Evolutionary conservation across 2,329 filamentous ascomycete genomes (phyloP), one percentile per base, ranked within the genome.

Genomic region (Alternaria sp.): DNA sequence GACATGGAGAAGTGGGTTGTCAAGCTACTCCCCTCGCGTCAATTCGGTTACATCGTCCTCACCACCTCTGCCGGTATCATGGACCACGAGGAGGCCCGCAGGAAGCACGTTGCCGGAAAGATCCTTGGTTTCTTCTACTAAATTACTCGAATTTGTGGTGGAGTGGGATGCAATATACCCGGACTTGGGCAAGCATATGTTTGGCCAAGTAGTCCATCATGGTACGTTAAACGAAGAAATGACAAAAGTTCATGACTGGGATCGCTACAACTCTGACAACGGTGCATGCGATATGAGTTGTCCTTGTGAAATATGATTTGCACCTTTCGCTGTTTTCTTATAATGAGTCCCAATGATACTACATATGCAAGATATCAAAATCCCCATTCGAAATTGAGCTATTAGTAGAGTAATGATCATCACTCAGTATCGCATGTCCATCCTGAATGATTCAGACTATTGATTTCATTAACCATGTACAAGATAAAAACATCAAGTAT

Each of bases 81-180:
- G 94, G 95, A 99, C 87, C 95, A 99, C 87, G 95, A 99, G 89
- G 95, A 99, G 90, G 95, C 95, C 75, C 89, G 95, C 82, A 89
- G 95, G 84, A 98, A 98, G 90, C 95, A 99, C 87, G 95, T 98
- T 81, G 90, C 94, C 76, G 95, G 95, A 85, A 99, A 99, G 90
- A 92, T 99, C 85, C 92, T 98, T 78, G 95, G 95, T 79, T 99
- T 98, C 91, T 97, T 97, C 89, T 98, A 97, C 89, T 97, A 95
- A 82, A 59, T 60, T 69, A 55, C 55, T 60, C 61, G 58, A 64
- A 57, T 60, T 63, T 68, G 65, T 62, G 62, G 40, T 52, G 58
- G 58, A 43, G 66, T 66, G 68, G 72, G 65, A 69, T 67, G 61
- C 63, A 63, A 71, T 71, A 75, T 74, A 74, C 72, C 72, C 66